phyloP scores from a whole-genome alignment of 441 rosid species.

The Arabidopsis hybrid region DNA sequence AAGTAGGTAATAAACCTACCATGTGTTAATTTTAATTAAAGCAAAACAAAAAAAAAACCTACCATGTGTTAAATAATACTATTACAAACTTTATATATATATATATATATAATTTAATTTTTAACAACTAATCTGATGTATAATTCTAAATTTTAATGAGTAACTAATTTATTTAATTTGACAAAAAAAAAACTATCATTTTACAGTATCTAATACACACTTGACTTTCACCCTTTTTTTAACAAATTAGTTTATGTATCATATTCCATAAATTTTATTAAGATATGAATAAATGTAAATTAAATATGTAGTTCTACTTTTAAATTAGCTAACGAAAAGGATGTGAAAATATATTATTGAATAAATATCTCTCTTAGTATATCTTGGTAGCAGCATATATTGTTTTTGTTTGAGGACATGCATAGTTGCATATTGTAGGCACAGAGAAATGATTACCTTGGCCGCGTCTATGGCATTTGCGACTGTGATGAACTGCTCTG shows the following conservation, averaged over 20 bases:
- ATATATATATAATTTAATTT: not conserved
- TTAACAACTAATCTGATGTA: not conserved
- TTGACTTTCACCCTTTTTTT: not conserved
- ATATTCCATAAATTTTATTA: not conserved
- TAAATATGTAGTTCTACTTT: not conserved
- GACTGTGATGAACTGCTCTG: constrained; percentile 69
- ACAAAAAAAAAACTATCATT: not conserved
- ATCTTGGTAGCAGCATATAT: not conserved
- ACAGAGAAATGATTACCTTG: constrained; percentile 49
- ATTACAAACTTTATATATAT: not conserved
- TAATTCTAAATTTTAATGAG: not conserved
- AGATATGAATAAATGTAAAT: not conserved
- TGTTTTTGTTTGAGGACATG: not conserved
- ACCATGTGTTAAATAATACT: not conserved
- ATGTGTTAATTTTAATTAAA: not conserved
- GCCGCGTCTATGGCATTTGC: constrained; percentile 85
- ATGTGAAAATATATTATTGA: not conserved
- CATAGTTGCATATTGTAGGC: not conserved
- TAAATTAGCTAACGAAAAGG: not conserved
- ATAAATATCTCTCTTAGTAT: not conserved
- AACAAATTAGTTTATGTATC: not conserved
- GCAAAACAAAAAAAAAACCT: not conserved
- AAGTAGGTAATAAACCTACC: constrained; percentile 19
- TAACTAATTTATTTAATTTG: not conserved
- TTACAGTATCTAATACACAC: not conserved